Base-by-base conservation (phyloP, 2,329 filamentous ascomycete genomes). In the Chaetomiaceae sp. region DNA sequence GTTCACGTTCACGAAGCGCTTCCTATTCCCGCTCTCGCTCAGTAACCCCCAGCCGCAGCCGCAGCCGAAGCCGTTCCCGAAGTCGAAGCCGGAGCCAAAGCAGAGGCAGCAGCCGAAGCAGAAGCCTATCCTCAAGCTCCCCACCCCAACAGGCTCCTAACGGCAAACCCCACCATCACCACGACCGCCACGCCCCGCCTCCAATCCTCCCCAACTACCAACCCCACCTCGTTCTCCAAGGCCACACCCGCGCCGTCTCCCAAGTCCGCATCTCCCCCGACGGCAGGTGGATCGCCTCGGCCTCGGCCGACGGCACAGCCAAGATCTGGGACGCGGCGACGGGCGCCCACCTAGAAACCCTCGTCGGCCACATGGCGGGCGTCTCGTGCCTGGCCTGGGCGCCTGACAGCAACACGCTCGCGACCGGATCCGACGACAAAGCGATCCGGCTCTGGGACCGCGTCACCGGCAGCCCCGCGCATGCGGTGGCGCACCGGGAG, bases 401-500 rank as follows among this genome's bases (percentile, higher is more conserved):
- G 55, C 91, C 92, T 0, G 91, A 97, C 69, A 90, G 87, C 57
- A 85, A 85, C 62, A 89, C 88, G 3, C 79, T 99, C 43, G 94
- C 92, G 4, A 92, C 89, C 9, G 94, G 92, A 22, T 92, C 89
- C 5, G 94, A 99, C 71, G 94, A 99, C 78, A 99, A 99, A 73
- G 84, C 88, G 1, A 97, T 99, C 59, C 83, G 94, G 2, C 75
- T 99, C 1, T 99, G 94, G 94, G 89, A 96, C 65, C 74, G 83
- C 7, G 77, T 83, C 17, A 85, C 82, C n/a, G 72, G 74, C 17
- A 73, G 65, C 56, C 68, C 69, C 1, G 69, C 68, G 6, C 67
- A 71, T 45, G 64, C 64, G 14, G 58, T 59, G 23, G 58, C 46
- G 14, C 38, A 27, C 17, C 25, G 58, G 54, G 34, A 40, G 56